phyloP scores from a whole-genome alignment of 2,329 filamentous ascomycete genomes.

The Ilyonectria mors-panacis region DNA sequence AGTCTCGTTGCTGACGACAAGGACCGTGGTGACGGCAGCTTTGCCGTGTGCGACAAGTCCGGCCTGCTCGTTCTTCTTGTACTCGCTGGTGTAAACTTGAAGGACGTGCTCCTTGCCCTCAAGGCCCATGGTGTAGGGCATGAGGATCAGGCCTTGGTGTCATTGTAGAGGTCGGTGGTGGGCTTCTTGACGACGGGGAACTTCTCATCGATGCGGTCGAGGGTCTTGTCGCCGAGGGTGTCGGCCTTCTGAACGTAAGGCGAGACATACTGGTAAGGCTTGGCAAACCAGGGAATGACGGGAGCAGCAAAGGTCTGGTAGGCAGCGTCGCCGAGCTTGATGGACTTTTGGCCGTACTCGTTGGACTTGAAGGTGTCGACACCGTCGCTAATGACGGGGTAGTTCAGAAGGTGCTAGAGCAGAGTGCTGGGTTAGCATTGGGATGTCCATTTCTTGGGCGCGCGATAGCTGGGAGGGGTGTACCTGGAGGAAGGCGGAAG shows the following conservation, averaged over 20 bases:
- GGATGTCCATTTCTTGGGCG: neutral
- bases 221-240: constrained; percentile 79
- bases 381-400: constrained; percentile 86
- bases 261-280: constrained; percentile 84
- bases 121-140: constrained; percentile 73
- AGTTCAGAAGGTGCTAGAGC: constrained; percentile 83
- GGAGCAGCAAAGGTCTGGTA: constrained; percentile 85
- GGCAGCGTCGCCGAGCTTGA: constrained; percentile 81
- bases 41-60: constrained; percentile 78
- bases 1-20: constrained; percentile 77
- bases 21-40: constrained; percentile 76
- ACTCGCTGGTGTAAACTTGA: constrained; percentile 69
- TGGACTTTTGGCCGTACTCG: constrained; percentile 85
- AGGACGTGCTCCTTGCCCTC: constrained; percentile 75
- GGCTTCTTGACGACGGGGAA: constrained; percentile 84
- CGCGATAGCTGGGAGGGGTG: constrained; percentile 29
- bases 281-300: constrained; percentile 78
- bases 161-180: constrained; percentile 77
- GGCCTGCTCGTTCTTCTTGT: constrained; percentile 75
- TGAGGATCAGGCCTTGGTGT: constrained; percentile 73
- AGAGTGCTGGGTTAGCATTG: constrained; percentile 11
- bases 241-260: constrained; percentile 91
- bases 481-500: constrained; percentile 68
- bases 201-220: constrained; percentile 77
- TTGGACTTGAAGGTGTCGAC: constrained; percentile 85